Base-by-base conservation (phyloP, 768 basidiomycete species). In the Lanmaoa rubissima region DNA sequence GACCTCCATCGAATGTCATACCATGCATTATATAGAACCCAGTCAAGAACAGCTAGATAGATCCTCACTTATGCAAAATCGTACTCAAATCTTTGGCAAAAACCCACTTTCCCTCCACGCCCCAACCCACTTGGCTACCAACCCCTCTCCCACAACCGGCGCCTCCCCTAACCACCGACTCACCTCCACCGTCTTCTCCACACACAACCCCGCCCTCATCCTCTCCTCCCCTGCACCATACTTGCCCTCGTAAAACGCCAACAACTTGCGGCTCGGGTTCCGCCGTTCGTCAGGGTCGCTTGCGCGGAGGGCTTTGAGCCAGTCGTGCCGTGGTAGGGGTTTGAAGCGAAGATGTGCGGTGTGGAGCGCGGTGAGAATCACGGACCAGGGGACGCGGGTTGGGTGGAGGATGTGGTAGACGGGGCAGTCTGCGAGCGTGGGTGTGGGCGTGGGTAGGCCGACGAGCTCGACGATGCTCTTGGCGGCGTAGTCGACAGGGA, bases 401-500 rank as follows among this genome's bases (percentile, higher is more conserved):
- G 49, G 60, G 8, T 65, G 61, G 32, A 65, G 48, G 40, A 72
- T 24, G 13, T 70, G 57, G 41, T 61, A 69, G 14, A 70, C 67
- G 13, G 61, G 64, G 19, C 64, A 68, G 6, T 51, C 49, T 9
- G 35, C 9, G 6, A 47, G 16, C n/a, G 36, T 56, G 17, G 42
- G 24, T 17, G 16, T 56, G 13, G 47, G 24, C 19, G 16, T 39
- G 36, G 61, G 53, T 16, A 62, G 48, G 1, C 45, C 50, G 5
- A 79, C 69, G 49, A 84, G 72, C 55, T 84, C 80, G 39, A 72
- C 60, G 58, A 84, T 80, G 17, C 74, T 75, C 35, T 69, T 69
- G 9, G 75, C 82, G 1, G 82, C 82, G 50, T 71, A 74, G 69
- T 85, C 75, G 49, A 83, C 80, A 0, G 83, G 81, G 2, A 84